Percentiles rank a stretch among this genome's conserved stretches.
Evolutionary conservation across 2,329 filamentous ascomycete genomes (phyloP).

Genomic region (Pyrenophora tritici-repentis): DNA sequence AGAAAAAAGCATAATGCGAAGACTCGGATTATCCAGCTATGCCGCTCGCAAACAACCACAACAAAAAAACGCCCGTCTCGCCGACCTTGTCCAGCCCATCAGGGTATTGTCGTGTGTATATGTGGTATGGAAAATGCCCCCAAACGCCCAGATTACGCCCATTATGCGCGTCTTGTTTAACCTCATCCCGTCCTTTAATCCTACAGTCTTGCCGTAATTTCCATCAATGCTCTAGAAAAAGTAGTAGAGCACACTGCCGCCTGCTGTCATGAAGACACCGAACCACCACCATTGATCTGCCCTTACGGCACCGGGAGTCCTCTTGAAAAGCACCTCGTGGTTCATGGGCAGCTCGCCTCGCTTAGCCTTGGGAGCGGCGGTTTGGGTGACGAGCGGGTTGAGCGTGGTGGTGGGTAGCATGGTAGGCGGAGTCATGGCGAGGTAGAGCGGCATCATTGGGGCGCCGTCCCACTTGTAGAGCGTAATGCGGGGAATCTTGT

Average conservation of each 20-base stretch:
- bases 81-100: no score
- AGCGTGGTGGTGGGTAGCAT: slow-evolving; percentile 73
- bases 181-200: not conserved
- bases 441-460: slow-evolving; percentile 70
- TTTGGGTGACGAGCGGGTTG: slow-evolving; percentile 56
- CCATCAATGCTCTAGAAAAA: slow-evolving; percentile 38
- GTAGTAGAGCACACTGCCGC: slow-evolving; percentile 56
- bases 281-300: slow-evolving; percentile 58
- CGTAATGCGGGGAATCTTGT: slow-evolving; percentile 66
- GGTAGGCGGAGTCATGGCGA: slow-evolving; percentile 64
- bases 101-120: no score
- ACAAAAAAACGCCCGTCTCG: no score
- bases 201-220: not conserved
- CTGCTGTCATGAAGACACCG: slow-evolving; percentile 54
- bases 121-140: not conserved
- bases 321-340: slow-evolving; percentile 46
- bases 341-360: slow-evolving; percentile 47
- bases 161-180: not conserved
- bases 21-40: no score
- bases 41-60: no score
- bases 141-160: slow-evolving; percentile 2
- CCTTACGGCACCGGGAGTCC: slow-evolving; percentile 45
- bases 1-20: no score
- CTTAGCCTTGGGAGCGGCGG: slow-evolving; percentile 44
- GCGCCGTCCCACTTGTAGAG: slow-evolving; percentile 67